Conservation (phyloP, 1,284 basidiomycete genomes). For the Pseudozyma pruni region DNA sequence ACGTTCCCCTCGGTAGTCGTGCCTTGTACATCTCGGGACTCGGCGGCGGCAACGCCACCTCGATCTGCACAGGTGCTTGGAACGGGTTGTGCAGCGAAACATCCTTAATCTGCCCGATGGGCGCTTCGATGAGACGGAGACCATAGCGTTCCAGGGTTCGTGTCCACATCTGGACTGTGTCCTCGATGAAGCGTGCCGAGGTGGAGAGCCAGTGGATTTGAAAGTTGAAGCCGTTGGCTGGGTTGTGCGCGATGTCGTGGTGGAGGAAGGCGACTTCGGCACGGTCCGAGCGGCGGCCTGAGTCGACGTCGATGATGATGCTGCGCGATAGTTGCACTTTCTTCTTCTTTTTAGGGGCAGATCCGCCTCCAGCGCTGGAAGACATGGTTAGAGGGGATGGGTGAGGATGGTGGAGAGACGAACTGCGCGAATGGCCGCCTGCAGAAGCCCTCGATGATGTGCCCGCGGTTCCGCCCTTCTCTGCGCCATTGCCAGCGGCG, state of each 20-base stretch:
- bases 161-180: constrained; percentile 84
- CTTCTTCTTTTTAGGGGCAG: constrained; percentile 21
- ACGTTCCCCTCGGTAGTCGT: constrained; percentile 43
- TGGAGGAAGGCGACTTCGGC: constrained; percentile 66
- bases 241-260: constrained; percentile 67
- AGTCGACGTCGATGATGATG: constrained; percentile 64
- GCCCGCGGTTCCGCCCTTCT: constrained; percentile 1
- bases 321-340: constrained; percentile 60
- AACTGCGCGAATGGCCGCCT: constrained; percentile 33
- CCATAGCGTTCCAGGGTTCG: constrained; percentile 89
- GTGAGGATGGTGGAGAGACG: constrained; percentile 23
- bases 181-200: constrained; percentile 93
- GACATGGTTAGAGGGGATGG: constrained; percentile 30
- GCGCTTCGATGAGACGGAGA: constrained; percentile 84
- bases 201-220: constrained; percentile 98
- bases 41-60: constrained; percentile 61
- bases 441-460: constrained; percentile 8
- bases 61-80: constrained; percentile 63
- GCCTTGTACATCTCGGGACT: constrained; percentile 39
- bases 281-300: constrained; percentile 57
- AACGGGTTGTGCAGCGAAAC: constrained; percentile 65
- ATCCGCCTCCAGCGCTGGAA: background rate
- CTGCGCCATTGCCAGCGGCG: background rate
- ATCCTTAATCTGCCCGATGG: constrained; percentile 67
- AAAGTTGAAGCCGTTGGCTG: constrained; percentile 67